phyloP scores from a whole-genome alignment of 371 early-diverging fungal genomes.

The Nematocida ausubeli region DNA sequence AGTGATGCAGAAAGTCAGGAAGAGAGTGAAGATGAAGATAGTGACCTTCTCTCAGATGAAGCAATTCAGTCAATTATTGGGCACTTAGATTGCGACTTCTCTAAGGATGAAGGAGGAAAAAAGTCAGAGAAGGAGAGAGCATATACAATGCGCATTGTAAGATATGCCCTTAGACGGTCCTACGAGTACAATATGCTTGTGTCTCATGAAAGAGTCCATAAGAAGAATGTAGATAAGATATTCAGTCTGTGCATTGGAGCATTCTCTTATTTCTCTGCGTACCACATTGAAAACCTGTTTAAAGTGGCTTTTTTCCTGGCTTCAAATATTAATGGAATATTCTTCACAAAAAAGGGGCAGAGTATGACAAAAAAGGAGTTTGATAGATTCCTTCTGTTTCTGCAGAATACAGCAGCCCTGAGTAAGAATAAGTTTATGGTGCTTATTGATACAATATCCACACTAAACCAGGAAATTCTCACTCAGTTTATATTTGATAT shows the following conservation, averaged over 20 bases:
- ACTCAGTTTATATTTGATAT: slow-evolving; percentile 20
- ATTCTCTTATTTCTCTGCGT: slow-evolving; percentile 6
- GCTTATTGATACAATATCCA: slow-evolving; percentile 27
- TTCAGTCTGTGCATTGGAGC: slow-evolving; percentile 14
- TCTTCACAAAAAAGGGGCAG: slow-evolving; percentile 21
- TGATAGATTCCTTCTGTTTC: slow-evolving; percentile 35
- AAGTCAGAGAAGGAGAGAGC: slow-evolving; percentile 18
- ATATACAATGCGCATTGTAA: slow-evolving; percentile 14
- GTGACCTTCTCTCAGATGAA: not conserved
- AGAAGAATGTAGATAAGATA: slow-evolving; percentile 33
- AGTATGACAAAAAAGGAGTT: slow-evolving; percentile 33
- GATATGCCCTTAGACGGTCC: slow-evolving; percentile 24
- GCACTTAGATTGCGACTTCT: slow-evolving; percentile 36
- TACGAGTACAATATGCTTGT: slow-evolving; percentile 42
- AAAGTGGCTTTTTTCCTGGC: slow-evolving; percentile 30
- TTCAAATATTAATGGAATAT: slow-evolving; percentile 42
- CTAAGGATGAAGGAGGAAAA: not conserved
- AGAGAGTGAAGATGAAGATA: slow-evolving; percentile 4
- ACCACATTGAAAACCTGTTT: slow-evolving; percentile 20
- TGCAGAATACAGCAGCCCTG: slow-evolving; percentile 31
- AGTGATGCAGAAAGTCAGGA: not conserved
- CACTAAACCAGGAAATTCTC: slow-evolving; percentile 29
- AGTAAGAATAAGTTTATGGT: slow-evolving; percentile 43
- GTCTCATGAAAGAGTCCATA: slow-evolving; percentile 7
- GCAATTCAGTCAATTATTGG: slow-evolving; percentile 22